Base-by-base conservation (phyloP, 768 basidiomycete species). In the Peribolospora kevripleyi region DNA sequence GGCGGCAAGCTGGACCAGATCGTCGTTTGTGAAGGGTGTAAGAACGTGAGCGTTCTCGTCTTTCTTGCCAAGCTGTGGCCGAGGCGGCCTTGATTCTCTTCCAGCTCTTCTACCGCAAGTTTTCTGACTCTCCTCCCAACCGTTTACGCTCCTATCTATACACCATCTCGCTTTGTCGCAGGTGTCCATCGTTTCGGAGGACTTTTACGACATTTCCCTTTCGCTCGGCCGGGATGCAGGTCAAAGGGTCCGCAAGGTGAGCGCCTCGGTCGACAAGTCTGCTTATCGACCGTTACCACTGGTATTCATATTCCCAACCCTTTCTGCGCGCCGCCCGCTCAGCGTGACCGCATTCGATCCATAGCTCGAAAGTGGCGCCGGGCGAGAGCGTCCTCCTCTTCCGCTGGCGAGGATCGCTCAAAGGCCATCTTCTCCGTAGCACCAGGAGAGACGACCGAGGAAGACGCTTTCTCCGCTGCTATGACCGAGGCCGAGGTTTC, bases 1-100 rank as follows among this genome's bases (percentile, higher is more conserved):
- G 83, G 84, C 41, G 90, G 90, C 5, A 76, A 78, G 62, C 73
- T 97, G 50, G 80, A 85, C 5, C 84, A 82, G 69, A 80, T 93
- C 64, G 80, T 97, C 51, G 82, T 97, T 3, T 97, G 90, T 66
- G 85, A 88, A 61, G 76, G 77, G 56, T 97, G 90, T 76, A 90
- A 91, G 66, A 78, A 84, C 62, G 77, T 93, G 51, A 59, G 68
- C 63, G 40, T 43, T 3, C 46, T 42, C 36, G 9, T 37, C 38
- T n/a, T 11, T 38, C 45, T 25, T 3, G 9, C 3, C 45, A 2
- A 11, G 11, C 36, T 50, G 11, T 10, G 43, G 38, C n/a, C 38
- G 25, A 38, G 14, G 25, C 3, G 3, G 40, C 42, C 11, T 14
- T 41, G 13, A 0, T 51, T 25, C 25, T 25, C 25, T 25, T 25